Base-by-base conservation (phyloP, 768 basidiomycete genomes). In the Tephrocybe sp. region DNA sequence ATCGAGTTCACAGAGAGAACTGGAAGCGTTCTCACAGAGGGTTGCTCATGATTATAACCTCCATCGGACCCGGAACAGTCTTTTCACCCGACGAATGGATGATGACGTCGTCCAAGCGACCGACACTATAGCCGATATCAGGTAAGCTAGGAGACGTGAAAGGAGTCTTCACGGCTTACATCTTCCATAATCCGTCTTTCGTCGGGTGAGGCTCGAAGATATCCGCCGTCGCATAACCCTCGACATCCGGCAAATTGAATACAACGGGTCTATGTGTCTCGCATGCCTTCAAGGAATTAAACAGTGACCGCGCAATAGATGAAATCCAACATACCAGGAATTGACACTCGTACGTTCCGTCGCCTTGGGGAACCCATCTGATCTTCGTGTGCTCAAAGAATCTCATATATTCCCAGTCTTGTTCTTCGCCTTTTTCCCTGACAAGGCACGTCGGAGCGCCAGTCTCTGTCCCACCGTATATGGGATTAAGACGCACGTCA, bases 91-190 rank as follows among this genome's bases (percentile, higher is more conserved):
- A 65, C 7, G 67, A 59, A 43, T 66, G 67, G 8, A 69, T 64
- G 37, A 69, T 65, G 15, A 71, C 68, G 45, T 71, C 71, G 63
- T 75, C 57, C 49, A 71, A 57, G n/a, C 77, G 64, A n/a, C n/a
- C n/a, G n/a, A n/a, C n/a, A n/a, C n/a, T n/a, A n/a, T n/a, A n/a
- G n/a, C n/a, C n/a, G n/a, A n/a, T n/a, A n/a, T n/a, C n/a, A n/a
- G n/a, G n/a, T n/a, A n/a, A n/a, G n/a, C n/a, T n/a, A n/a, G n/a
- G n/a, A n/a, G n/a, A n/a, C n/a, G n/a, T n/a, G n/a, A n/a, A n/a
- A n/a, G n/a, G n/a, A n/a, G n/a, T n/a, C n/a, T n/a, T n/a, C n/a
- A n/a, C n/a, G n/a, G n/a, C n/a, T n/a, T n/a, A n/a, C n/a, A n/a
- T n/a, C n/a, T n/a, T n/a, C n/a, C n/a, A n/a, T n/a, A n/a, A n/a